These are phyloP conservation scores for Xylaria venustula DNA, from an alignment of 495 filamentous ascomycete species.

Conservation along the genomic window DNA sequence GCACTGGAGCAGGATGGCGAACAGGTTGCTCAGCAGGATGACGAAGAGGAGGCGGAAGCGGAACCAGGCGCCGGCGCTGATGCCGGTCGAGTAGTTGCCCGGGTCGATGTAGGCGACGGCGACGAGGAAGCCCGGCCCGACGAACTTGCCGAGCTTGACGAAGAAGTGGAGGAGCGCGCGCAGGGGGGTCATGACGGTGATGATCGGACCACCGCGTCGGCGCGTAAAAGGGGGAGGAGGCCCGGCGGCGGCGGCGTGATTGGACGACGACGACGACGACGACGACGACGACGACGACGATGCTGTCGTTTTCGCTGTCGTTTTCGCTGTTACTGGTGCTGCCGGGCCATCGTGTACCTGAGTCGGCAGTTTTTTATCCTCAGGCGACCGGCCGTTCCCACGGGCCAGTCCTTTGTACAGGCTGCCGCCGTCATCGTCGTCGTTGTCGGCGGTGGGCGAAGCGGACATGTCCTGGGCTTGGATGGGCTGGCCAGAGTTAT, in stretches of 20 bases:
- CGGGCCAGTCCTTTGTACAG: conserved; percentile 10
- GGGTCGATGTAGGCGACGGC: conserved; percentile 75
- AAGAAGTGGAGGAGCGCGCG: conserved; percentile 38
- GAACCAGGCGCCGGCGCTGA: conserved; percentile 66
- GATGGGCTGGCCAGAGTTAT: conserved; percentile 25
- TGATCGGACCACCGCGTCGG: conserved; percentile 11
- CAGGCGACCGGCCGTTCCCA: conserved; percentile 15
- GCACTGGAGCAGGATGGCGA: conserved; percentile 80
- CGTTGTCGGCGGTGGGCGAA: conserved; percentile 11
- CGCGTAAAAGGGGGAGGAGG: too few relatives aligned
- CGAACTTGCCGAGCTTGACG: conserved; percentile 68
- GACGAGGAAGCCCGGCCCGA: conserved; percentile 85
- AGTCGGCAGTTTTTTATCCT: background rate
- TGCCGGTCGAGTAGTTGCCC: conserved; percentile 83
- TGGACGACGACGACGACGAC: too few relatives aligned
- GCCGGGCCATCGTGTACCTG: conserved; percentile 9
- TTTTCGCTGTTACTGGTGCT: too few relatives aligned
- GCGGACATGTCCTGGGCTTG: conserved; percentile 10
- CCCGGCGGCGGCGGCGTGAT: background rate
- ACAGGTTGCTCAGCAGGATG: conserved; percentile 77
- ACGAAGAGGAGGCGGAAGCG: conserved; percentile 74
- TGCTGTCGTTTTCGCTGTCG: too few relatives aligned
- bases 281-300: too few relatives aligned
- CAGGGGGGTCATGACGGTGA: conserved; percentile 18
- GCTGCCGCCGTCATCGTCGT: conserved; percentile 18